Evolutionary conservation across 805 yeast species (phyloP).

Genomic region (Ogataea minuta): DNA sequence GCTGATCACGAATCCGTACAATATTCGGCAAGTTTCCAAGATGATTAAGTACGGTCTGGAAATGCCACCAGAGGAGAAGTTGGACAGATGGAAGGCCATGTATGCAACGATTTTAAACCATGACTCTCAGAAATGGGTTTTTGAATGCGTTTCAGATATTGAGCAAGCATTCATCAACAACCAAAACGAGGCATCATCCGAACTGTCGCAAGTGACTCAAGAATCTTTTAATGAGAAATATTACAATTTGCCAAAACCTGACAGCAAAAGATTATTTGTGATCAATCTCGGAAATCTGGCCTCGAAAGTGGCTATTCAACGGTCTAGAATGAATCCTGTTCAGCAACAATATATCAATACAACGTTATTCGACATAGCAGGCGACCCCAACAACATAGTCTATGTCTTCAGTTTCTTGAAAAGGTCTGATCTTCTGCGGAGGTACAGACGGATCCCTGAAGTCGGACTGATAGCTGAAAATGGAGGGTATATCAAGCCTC

Average conservation of each 20-base stretch:
- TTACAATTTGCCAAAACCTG: constrained; percentile 14
- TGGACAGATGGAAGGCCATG: constrained; percentile 59
- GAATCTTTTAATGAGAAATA: constrained; percentile 37
- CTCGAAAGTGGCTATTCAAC: constrained; percentile 32
- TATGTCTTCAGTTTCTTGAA: constrained; percentile 69
- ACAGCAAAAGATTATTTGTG: constrained; percentile 46
- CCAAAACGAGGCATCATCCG: constrained; percentile 25
- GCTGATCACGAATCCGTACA: constrained; percentile 88
- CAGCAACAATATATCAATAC: constrained; percentile 60
- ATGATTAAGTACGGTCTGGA: constrained; percentile 62
- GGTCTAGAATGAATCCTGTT: constrained; percentile 44
- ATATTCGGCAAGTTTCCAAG: constrained; percentile 61
- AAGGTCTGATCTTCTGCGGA: constrained; percentile 60
- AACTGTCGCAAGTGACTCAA: constrained; percentile 30
- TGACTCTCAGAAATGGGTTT: constrained; percentile 77
- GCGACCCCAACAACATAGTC: constrained; percentile 61
- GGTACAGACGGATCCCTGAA: constrained; percentile 63
- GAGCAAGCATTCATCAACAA: constrained; percentile 46
- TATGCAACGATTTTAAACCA: constrained; percentile 57
- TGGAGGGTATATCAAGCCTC: constrained; percentile 73
- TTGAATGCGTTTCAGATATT: constrained; percentile 52
- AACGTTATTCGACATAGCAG: constrained; percentile 56
- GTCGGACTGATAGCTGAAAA: constrained; percentile 87
- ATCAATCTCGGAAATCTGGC: constrained; percentile 50
- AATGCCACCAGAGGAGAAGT: constrained; percentile 59